Conservation (phyloP, 805 yeast genomes). For the Candida arabinofermentans region DNA sequence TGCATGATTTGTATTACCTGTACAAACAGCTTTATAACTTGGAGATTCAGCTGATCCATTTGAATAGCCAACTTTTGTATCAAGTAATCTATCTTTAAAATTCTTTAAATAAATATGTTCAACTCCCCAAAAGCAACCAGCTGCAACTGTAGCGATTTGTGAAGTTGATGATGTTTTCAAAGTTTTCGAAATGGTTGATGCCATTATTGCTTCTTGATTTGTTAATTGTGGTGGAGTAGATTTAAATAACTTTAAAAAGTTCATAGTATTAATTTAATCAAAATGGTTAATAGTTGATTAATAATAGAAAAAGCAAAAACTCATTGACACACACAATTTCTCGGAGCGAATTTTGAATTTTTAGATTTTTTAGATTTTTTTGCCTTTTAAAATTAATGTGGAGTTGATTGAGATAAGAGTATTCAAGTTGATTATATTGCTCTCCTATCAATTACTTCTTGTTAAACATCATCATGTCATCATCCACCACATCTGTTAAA, state of each 20-base stretch:
- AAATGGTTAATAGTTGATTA: no score
- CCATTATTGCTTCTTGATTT: constrained; percentile 1
- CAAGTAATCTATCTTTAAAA: constrained; percentile 62
- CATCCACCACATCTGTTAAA: constrained; percentile 15
- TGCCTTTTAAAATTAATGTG: no score
- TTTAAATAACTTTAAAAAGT: not conserved
- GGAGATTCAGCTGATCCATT: constrained; percentile 62
- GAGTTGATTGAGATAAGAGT: no score
- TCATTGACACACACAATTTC: no score
- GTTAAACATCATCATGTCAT: constrained; percentile 1
- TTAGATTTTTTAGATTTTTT: no score
- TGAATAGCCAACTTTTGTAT: constrained; percentile 84
- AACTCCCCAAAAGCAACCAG: constrained; percentile 85
- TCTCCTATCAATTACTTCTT: no score
- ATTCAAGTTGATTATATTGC: no score
- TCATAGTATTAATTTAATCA: no score
- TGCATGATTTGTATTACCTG: constrained; percentile 72
- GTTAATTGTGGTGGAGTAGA: not conserved
- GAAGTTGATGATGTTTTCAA: constrained; percentile 34
- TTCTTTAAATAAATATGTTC: constrained; percentile 78
- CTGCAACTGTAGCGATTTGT: constrained; percentile 53
- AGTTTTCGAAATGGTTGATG: constrained; percentile 20
- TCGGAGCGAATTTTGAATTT: no score
- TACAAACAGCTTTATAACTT: constrained; percentile 68
- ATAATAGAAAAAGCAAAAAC: no score